Conservation (phyloP, 306 rosid species). For the Rosa persica region DNA sequence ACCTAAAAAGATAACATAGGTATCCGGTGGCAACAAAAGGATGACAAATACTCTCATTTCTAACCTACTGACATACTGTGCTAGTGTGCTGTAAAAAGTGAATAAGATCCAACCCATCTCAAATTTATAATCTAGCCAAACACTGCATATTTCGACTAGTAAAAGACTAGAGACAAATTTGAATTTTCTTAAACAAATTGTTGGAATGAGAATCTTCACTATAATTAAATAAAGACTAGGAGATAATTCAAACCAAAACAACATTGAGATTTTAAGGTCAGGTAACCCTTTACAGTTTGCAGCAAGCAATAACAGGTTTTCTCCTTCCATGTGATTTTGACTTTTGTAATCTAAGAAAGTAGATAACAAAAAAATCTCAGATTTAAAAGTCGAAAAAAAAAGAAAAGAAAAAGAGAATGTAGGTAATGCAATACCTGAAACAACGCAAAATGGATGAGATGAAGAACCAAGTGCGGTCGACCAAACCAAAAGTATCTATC, state of each 20-base stretch:
- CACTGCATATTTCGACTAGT: neutral
- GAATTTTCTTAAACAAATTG: neutral
- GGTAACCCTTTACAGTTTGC: neutral
- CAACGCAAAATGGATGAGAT: constrained; percentile 88
- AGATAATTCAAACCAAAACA: neutral
- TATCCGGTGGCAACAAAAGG: neutral
- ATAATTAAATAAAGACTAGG: neutral
- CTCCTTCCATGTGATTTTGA: neutral
- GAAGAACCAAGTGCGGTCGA: constrained; percentile 80
- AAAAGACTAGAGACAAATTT: neutral
- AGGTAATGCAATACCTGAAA: constrained; percentile 71
- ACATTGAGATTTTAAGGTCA: neutral
- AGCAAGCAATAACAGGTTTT: neutral
- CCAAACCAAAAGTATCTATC: constrained; percentile 93
- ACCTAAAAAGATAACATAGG: neutral
- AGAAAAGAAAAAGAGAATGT: neutral
- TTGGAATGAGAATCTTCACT: neutral
- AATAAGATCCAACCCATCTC: neutral
- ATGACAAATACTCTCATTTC: neutral
- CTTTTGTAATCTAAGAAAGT: too few species aligned
- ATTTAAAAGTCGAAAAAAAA: neutral
- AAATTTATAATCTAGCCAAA: neutral
- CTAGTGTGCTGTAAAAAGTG: neutral
- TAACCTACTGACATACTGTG: neutral
- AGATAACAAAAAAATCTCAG: neutral